phyloP scores from a whole-genome alignment of 345 rosid genomes.

The Durio zibethinus region DNA sequence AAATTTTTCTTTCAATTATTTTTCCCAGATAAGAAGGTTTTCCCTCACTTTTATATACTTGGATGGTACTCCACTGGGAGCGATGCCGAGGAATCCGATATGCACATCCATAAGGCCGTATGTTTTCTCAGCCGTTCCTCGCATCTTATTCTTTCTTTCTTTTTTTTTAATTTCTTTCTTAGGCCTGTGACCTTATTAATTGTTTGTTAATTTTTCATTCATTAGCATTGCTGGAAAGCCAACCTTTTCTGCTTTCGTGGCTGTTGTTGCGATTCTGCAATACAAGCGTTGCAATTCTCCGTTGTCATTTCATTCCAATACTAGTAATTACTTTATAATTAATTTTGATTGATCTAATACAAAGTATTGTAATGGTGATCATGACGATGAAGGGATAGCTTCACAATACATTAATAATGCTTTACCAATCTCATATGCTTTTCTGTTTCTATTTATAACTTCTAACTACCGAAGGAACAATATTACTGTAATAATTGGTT shows the following conservation, averaged over 20 bases:
- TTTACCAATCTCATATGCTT: neutral
- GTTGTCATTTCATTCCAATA: too few relatives aligned
- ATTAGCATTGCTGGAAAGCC: neutral
- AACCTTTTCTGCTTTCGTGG: neutral
- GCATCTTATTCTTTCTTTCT: too few relatives aligned
- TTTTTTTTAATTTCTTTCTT: neutral
- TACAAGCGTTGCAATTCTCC: neutral
- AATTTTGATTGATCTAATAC: neutral
- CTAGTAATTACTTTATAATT: too few relatives aligned
- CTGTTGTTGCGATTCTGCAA: neutral
- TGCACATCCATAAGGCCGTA: conserved; percentile 92
- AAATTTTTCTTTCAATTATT: neutral
- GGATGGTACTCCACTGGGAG: conserved; percentile 98
- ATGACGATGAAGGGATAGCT: neutral
- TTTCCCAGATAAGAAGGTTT: conserved; percentile 78
- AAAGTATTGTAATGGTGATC: neutral
- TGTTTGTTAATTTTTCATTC: neutral
- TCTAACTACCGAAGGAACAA: neutral
- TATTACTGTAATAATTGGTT: neutral
- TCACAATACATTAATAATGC: neutral
- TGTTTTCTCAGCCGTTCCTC: conserved; percentile 20
- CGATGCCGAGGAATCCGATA: conserved; percentile 84
- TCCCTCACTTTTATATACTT: conserved; percentile 76
- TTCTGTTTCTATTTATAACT: neutral
- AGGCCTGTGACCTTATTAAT: neutral